phyloP scores from a whole-genome alignment of 306 rosid genomes.

The Ormosia emarginata region DNA sequence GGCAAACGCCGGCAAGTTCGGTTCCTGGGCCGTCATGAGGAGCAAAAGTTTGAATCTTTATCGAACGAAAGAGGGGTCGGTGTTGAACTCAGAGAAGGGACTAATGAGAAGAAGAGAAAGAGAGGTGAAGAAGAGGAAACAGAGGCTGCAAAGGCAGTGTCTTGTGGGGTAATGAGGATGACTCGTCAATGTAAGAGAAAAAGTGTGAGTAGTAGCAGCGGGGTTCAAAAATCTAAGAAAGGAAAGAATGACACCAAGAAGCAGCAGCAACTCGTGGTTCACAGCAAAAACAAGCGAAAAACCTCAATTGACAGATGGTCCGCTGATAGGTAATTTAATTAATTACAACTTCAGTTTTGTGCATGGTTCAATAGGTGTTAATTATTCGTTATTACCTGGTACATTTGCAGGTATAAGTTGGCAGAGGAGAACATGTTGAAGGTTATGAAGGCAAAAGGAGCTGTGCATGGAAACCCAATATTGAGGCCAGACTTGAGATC shows the following conservation, averaged over 20 bases:
- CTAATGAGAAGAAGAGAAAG: slow-evolving; percentile 15
- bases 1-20: slow-evolving; percentile 69
- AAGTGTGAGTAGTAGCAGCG: slow-evolving; percentile 9
- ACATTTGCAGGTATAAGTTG: slow-evolving; percentile 55
- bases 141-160: slow-evolving; percentile 12
- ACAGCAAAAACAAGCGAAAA: slow-evolving; percentile 40
- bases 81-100: neutral
- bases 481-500: slow-evolving; percentile 66
- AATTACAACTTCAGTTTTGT: neutral
- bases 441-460: slow-evolving; percentile 70
- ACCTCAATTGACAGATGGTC: slow-evolving; percentile 55
- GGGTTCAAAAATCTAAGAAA: slow-evolving; percentile 19
- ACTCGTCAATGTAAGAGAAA: slow-evolving; percentile 46
- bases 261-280: slow-evolving; percentile 28
- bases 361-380: neutral
- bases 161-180: slow-evolving; percentile 13
- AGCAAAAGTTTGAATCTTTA: slow-evolving; percentile 34
- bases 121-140: slow-evolving; percentile 19
- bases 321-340: slow-evolving; percentile 31
- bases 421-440: slow-evolving; percentile 78
- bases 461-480: slow-evolving; percentile 63
- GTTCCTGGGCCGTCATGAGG: slow-evolving; percentile 51
- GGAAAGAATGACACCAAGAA: slow-evolving; percentile 26
- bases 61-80: neutral
- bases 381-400: neutral